Evolutionary conservation across 129 eudicot genomes (phyloP), one percentile per base, ranked within the genome.

Genomic region (Rutidosis leptorrhynchoides): DNA sequence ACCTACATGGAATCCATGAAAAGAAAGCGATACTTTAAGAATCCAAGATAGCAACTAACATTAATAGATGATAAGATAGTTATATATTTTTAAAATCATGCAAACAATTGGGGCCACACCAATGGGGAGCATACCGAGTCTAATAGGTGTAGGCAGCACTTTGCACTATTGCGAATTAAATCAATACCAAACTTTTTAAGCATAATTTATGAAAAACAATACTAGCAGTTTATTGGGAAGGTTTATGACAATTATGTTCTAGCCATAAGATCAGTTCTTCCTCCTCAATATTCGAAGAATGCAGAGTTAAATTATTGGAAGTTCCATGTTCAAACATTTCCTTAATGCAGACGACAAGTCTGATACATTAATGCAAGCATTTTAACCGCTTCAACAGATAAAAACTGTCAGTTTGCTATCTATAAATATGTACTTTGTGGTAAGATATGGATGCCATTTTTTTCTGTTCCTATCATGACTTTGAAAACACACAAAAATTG

Each of bases 1-100:
- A 62, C 98, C 98, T 92, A 75, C 56, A 71, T 56, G 7, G 42
- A 56, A n/a, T 21, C 65, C 74, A 64, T 6, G 24, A 22, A 51
- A 54, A 59, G 28, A 15, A 24, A 4, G 24, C 10, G 7, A 25
- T 4, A 52, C 28, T 11, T 37, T 11, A 53, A n/a, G 40, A 24
- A 52, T 24, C 63, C 40, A 62, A 32, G 21, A 49, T 51, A 24
- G 45, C n/a, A 23, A 28, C 53, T 8, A 15, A 19, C 42, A 63
- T 24, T 5, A 10, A 17, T 58, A 26, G 12, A 35, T 55, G 30
- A 8, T 33, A 12, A 4, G 19, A 24, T 69, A 17, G 4, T 24
- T 40, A 33, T n/a, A 53, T 49, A n/a, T 7, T 15, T 1, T 45
- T 17, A 14, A 28, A 25, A 29, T 49, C 21, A 48, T 46, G 45